Conservation (phyloP, 768 basidiomycete genomes). For the Pulveroboletus ravenelii region DNA sequence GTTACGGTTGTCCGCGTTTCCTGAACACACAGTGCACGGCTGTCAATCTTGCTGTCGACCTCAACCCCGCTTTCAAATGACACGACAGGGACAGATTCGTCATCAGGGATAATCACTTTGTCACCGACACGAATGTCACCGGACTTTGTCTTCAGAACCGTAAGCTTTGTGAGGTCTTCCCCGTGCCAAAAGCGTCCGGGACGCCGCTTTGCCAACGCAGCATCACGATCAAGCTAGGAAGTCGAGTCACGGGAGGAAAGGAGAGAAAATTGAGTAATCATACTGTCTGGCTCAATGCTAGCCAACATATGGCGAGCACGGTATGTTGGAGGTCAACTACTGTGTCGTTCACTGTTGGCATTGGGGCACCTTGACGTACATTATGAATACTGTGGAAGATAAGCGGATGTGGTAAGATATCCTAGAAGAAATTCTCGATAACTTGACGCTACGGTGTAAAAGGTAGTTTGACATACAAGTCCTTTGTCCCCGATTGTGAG, state of each 20-base stretch:
- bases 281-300: constrained; percentile 84
- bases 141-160: constrained; percentile 53
- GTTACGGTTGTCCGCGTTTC: constrained; percentile 67
- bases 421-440: constrained; percentile 36
- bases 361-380: constrained; percentile 41
- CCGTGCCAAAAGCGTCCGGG: constrained; percentile 77
- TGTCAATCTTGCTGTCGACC: constrained; percentile 42
- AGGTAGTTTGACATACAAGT: constrained; percentile 41
- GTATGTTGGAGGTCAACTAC: constrained; percentile 72
- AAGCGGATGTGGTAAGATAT: constrained; percentile 58
- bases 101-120: constrained; percentile 57
- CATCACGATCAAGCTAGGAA: constrained; percentile 52
- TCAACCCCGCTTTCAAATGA: constrained; percentile 54
- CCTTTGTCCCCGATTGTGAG: constrained; percentile 74
- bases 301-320: constrained; percentile 78
- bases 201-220: constrained; percentile 54
- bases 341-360: constrained; percentile 47
- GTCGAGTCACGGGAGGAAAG: constrained; percentile 1
- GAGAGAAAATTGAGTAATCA: constrained; percentile 15
- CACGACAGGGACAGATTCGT: constrained; percentile 46
- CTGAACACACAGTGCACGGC: constrained; percentile 57
- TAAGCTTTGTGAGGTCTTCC: constrained; percentile 57
- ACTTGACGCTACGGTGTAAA: neutral
- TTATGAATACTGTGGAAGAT: constrained; percentile 44
- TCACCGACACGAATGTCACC: constrained; percentile 74